Evolutionary conservation across 257 asterid species (phyloP), one percentile per base, ranked within the genome.

Genomic region (Voacanga thouarsii): DNA sequence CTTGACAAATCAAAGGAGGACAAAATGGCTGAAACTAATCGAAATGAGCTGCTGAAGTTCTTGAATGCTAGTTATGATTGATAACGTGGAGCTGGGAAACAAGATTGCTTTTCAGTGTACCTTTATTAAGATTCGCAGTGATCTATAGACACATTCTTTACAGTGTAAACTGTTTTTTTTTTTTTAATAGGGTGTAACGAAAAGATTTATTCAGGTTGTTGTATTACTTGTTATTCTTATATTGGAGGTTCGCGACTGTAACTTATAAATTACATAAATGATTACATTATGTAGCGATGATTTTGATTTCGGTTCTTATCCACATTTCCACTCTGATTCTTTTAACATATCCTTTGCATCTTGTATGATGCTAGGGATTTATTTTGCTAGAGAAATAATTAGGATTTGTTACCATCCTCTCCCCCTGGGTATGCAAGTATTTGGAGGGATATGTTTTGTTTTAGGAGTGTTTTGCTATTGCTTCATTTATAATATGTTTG

Each of bases 41-140:
- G 99, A 67, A 93, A 88, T 72, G 95, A 95, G 80, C 89, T 95
- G 74, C 85, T 95, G 85, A 93, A 88, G 81, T 95, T 95, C 89
- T 88, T 95, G 96, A 95, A 95, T 83, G 95, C 98, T 43, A 93
- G 98, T 83, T 95, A 91, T 81, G 99, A 93, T 85, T 95, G 92
- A 92, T 70, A 57, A 56, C 51, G 23, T 80, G 68, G 71, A 53
- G 66, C n/a, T 64, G 28, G 43, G 21, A 68, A 39, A n/a, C 21
- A 19, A 33, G 47, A 18, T 50, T 56, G 57, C 14, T 51, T 76
- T 47, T 71, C 49, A 47, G 33, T 53, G 28, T 79, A 18, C 39
- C 24, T 30, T 51, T 56, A 41, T 71, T 12, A 28, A 44, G 81
- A 78, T 56, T 69, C 49, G 3, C 33, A 28, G 60, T 76, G 2